A percentile compares a stretch with the other conserved stretches of the same genome.
phyloP scores from a whole-genome alignment of 2,329 filamentous ascomycete species.

The Sporothrix luriei region DNA sequence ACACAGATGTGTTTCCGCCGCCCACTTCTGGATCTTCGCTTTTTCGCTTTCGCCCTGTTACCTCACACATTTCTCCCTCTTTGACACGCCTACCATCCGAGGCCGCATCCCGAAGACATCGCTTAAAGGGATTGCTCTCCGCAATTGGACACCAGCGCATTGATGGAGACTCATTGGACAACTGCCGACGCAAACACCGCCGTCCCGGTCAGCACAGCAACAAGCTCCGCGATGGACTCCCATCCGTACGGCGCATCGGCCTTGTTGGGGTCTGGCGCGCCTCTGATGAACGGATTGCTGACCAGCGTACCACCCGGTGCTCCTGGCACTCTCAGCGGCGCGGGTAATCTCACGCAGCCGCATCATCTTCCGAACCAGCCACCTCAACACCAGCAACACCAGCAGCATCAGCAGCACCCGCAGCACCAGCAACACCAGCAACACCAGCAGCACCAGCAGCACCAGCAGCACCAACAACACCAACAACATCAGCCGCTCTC shows the following conservation, averaged over 20 bases:
- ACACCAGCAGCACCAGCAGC: background rate
- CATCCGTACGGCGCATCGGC: conserved; percentile 5
- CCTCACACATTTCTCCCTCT: conserved; percentile 17
- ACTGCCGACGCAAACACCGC: background rate
- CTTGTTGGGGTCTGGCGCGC: conserved; percentile 17
- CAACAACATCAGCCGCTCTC: conserved; percentile 2
- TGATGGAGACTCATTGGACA: conserved; percentile 5
- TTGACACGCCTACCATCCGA: background rate
- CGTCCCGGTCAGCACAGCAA: background rate
- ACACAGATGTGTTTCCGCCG: background rate
- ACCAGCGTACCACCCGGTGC: conserved; percentile 6
- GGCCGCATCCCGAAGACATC: background rate
- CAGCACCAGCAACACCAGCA: background rate
- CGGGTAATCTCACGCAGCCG: background rate
- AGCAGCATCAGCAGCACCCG: no score
- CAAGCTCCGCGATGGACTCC: conserved; percentile 19
- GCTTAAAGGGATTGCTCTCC: background rate
- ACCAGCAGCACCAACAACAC: background rate
- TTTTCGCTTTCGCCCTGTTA: background rate
- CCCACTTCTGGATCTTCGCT: background rate
- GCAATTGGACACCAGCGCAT: background rate
- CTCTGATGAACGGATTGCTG: conserved; percentile 14
- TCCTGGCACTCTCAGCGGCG: background rate
- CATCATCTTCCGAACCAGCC: conserved; percentile 1
- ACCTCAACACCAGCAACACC: no score